Evolutionary conservation across 2,329 filamentous ascomycete species (phyloP), one percentile per base, ranked within the genome.

Genomic region (Sporothrix humicola): DNA sequence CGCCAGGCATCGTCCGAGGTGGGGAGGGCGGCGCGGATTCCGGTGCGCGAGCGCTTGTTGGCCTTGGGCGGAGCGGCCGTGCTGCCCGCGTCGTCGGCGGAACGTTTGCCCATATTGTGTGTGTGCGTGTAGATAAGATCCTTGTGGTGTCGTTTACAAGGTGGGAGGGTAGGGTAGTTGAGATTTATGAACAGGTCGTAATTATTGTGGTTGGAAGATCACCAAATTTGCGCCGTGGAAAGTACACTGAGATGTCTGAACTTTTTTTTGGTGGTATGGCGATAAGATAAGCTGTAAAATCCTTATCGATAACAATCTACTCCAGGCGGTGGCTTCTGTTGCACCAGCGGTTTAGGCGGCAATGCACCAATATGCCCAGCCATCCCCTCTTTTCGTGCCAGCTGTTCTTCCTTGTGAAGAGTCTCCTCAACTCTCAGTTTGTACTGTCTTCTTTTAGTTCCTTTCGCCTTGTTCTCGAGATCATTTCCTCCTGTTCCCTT

Each of bases 1-100:
- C 76, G 74, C 76, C 76, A 77, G 50, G 74, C 73, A 20, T 72
- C 72, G 66, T 77, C 76, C 13, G 69, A 70, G n/a, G 72, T 72
- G 17, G 76, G 76, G 59, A 77, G 74, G 9, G 72, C 73, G 26
- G 73, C 63, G 69, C 71, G 72, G 52, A 72, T 31, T 48, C 74
- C 72, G 50, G 72, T 68, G 52, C 71, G 73, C 10, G 74, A 46
- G 56, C 74, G 75, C 52, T 76, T 76, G 58, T 76, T 76, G 58
- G 61, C 61, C 26, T 73, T 71, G 37, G 50, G 69, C 26, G 52
- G 48, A 46, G 56, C 46, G 12, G 61, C 54, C 46, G 23, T 52
- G 20, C 13, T 31, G 54, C 61, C 68, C 10, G 50, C 71, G 10
- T 72, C 72, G 42, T 50, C 69, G 17, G 74, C 46, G 0, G 48